These are phyloP conservation scores for Epicoccum sorghinum DNA, from an alignment of 2,329 filamentous ascomycete species.

Conservation along the genomic window DNA sequence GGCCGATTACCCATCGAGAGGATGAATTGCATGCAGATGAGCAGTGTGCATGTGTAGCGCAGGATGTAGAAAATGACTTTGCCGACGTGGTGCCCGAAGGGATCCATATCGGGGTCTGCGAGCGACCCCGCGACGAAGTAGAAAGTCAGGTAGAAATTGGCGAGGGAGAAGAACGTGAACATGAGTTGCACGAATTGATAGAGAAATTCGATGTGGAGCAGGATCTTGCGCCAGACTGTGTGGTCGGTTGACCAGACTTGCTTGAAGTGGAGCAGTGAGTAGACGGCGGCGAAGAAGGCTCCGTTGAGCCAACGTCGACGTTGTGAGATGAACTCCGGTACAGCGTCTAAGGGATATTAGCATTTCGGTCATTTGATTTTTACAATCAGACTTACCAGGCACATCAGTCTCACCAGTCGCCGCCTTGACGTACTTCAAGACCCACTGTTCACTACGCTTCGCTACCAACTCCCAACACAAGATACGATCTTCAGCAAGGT, in stretches of 20 bases:
- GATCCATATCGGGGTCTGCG: slow-evolving; percentile 78
- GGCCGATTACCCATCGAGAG: slow-evolving; percentile 94
- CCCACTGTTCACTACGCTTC: slow-evolving; percentile 93
- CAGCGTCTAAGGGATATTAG: slow-evolving; percentile 65
- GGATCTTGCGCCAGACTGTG: slow-evolving; percentile 82
- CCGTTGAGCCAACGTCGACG: slow-evolving; percentile 97
- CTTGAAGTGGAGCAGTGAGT: slow-evolving; percentile 91
- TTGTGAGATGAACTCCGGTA: slow-evolving; percentile 97
- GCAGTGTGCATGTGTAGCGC: slow-evolving; percentile 81
- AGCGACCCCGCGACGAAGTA: slow-evolving; percentile 96
- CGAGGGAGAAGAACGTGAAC: slow-evolving; percentile 97
- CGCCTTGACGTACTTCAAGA: slow-evolving; percentile 95
- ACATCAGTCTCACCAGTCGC: slow-evolving; percentile 98
- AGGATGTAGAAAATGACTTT: slow-evolving; percentile 85
- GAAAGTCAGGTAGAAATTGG: slow-evolving; percentile 99
- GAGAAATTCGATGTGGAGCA: slow-evolving; percentile 92
- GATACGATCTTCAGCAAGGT: slow-evolving; percentile 87
- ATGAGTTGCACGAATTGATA: slow-evolving; percentile 92
- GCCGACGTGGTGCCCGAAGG: slow-evolving; percentile 87
- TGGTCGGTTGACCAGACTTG: slow-evolving; percentile 96
- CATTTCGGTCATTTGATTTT: background rate
- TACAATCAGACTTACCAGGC: slow-evolving; percentile 69
- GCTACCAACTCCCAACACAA: slow-evolving; percentile 95
- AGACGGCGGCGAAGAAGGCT: slow-evolving; percentile 97
- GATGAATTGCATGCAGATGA: slow-evolving; percentile 96